Evolutionary conservation across 345 rosid species (phyloP).

Genomic region (Salix purpurea): DNA sequence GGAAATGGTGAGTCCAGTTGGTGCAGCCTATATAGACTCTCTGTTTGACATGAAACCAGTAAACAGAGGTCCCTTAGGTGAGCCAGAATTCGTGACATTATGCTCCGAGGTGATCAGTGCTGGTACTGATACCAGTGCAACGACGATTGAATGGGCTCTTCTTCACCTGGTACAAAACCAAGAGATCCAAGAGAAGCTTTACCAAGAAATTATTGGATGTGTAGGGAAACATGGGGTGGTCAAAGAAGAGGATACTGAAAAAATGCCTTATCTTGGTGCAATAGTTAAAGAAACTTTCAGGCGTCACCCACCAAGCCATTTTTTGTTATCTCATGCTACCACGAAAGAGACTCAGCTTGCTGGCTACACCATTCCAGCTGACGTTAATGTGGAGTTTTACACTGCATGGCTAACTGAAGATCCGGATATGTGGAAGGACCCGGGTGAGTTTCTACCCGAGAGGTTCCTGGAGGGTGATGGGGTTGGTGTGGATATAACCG

Average conservation of each 20-base stretch:
- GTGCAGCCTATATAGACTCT: slow-evolving; percentile 90
- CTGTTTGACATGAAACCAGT: slow-evolving; percentile 46
- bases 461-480: slow-evolving; percentile 84
- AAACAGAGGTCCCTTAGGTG: slow-evolving; percentile 44
- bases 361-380: slow-evolving; percentile 66
- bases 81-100: slow-evolving; percentile 73
- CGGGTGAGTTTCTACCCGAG: slow-evolving; percentile 68
- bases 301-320: slow-evolving; percentile 95
- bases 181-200: slow-evolving; percentile 61
- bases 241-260: slow-evolving; percentile 65
- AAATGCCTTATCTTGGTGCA: slow-evolving; percentile 63
- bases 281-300: slow-evolving; percentile 84
- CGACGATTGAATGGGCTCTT: slow-evolving; percentile 82
- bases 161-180: slow-evolving; percentile 61
- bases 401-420: slow-evolving; percentile 92
- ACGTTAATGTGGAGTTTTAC: slow-evolving; percentile 72
- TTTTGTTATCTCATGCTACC: slow-evolving; percentile 72
- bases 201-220: slow-evolving; percentile 47
- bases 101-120: slow-evolving; percentile 90
- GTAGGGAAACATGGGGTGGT: slow-evolving; percentile 56
- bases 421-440: slow-evolving; percentile 71
- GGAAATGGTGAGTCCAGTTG: slow-evolving; percentile 45
- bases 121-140: slow-evolving; percentile 91
- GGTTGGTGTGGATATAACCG: slow-evolving; percentile 68
- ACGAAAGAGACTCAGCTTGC: slow-evolving; percentile 64